These are phyloP conservation scores for Mycena belliarum DNA, from an alignment of 768 basidiomycete genomes.

Conservation along the genomic window DNA sequence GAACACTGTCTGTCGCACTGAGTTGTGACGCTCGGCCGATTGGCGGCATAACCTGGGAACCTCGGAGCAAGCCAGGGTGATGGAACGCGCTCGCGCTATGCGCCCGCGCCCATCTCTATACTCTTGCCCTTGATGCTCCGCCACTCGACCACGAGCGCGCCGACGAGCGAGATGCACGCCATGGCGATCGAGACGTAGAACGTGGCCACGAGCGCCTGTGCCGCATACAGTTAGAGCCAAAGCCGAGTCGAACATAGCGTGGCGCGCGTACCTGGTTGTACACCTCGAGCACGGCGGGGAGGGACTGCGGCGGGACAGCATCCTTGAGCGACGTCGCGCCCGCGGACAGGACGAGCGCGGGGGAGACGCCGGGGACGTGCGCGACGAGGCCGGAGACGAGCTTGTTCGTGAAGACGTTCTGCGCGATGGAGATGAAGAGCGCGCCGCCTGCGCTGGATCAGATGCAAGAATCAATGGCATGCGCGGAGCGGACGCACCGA, in stretches of 20 bases:
- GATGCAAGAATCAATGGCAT: background rate
- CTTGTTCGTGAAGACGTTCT: constrained; percentile 23
- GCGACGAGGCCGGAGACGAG: constrained; percentile 2
- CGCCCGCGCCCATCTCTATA: background rate
- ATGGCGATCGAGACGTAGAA: constrained; percentile 10
- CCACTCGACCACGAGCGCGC: constrained; percentile 14
- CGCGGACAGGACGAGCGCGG: background rate
- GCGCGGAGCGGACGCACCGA: constrained; percentile 1
- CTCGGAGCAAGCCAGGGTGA: no score
- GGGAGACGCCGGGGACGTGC: constrained; percentile 1
- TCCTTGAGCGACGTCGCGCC: constrained; percentile 7
- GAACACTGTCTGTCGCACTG: no score
- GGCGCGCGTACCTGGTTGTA: constrained; percentile 8
- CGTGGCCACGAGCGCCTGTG: constrained; percentile 7
- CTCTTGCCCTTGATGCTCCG: constrained; percentile 12
- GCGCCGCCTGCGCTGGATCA: constrained; percentile 7
- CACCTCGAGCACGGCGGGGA: background rate
- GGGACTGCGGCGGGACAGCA: background rate
- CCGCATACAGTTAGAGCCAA: background rate
- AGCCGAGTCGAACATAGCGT: background rate
- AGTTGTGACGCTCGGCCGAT: no score
- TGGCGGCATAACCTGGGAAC: no score
- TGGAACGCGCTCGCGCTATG: no score
- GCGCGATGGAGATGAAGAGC: constrained; percentile 20
- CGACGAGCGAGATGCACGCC: constrained; percentile 2